Base-by-base conservation (phyloP, 1,284 basidiomycete genomes). In the Hymenochaete sp. region DNA sequence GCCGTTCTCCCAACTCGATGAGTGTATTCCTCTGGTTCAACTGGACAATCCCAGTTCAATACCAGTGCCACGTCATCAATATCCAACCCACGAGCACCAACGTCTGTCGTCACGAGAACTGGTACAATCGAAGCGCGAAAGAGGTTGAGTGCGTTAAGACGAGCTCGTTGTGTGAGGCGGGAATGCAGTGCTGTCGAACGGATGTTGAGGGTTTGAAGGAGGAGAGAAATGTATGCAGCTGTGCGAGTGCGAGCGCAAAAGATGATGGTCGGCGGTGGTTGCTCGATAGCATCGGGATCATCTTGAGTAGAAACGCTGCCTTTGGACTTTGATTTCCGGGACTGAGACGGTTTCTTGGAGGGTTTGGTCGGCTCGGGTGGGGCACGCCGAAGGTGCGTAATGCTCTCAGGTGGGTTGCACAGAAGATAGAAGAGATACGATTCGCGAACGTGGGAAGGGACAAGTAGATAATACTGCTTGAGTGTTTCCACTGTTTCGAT, bases 21-120 rank as follows among this genome's bases (percentile, higher is more conserved):
- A 9, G 81, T 86, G 59, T 87, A 84, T 62, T 86, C 79, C 62
- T 85, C 73, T 4, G 83, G 72, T 57, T 83, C 79, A 16, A 68
- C 67, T 42, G 96, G 86, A 55, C 98, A 63, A 62, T 99, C 96
- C 92, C 93, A 99, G 57, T 99, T 98, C 51, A 96, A 72, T 28
- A 98, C 91, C 67, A 96, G 79, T 16, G 89, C 90, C 14, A 98
- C 93, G 56, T 95, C 90, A 51, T 89, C 89, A 48, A 98, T 95
- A 66, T 98, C 93, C 52, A 98, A 67, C 41, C 93, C 93, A 59
- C 93, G 80, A 28, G 88, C 87, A 6, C 92, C 95, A 21, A 98
- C 92, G 61, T 97, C 95, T 2, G 95, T 98, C 19, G 88, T 92
- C 42, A 99, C 76, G 24, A 99, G 72, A 36, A 98, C 84, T 2